Base-by-base conservation (phyloP, 768 basidiomycete species). In the Termitomyces sp. region DNA sequence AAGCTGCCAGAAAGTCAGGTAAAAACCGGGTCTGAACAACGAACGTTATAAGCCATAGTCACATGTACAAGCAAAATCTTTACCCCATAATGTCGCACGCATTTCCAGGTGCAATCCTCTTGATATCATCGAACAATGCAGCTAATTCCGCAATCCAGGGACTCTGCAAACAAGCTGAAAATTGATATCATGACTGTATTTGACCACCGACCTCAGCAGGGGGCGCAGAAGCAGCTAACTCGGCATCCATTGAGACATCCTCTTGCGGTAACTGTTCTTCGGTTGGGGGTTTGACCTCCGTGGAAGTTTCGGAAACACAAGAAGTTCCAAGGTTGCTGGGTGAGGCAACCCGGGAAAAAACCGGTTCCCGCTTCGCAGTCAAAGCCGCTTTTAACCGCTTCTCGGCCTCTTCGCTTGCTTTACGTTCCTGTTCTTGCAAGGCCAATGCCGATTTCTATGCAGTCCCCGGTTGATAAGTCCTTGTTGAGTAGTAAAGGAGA, bases 1-100 rank as follows among this genome's bases (percentile, higher is more conserved):
- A 54, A 98, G 73, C 70, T 98, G 95, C 97, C 97, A 99, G 75
- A 98, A 99, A 3, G 95, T 94, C 49, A 92, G 74, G 68, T 95
- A 98, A 75, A 99, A 98, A 2, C 87, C 90, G 32, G 94, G 88
- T 3, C 96, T 97, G 64, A 13, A 54, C 56, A 13, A 26, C 30
- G 32, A 55, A 56, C 63, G 51, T 26, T 56, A 58, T 55, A 40
- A 57, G 53, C 26, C 16, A 55, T 55, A 14, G 12, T 20, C 50
- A 61, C 8, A 32, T 61, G 43, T 41, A 55, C 50, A 33, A 58
- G 8, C 10, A 50, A 36, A 20, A 36, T 23, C 88, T 56, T 20
- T 71, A 95, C 88, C 90, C 89, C 64, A 95, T 84, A 43, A 86
- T 72, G 38, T 88, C 82, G 56, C 75, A 79, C 9, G 82, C 83